Evolutionary conservation across 75 land plant genomes (phyloP), one percentile per base, ranked within the genome.

Genomic region (Gnetum montanum): DNA sequence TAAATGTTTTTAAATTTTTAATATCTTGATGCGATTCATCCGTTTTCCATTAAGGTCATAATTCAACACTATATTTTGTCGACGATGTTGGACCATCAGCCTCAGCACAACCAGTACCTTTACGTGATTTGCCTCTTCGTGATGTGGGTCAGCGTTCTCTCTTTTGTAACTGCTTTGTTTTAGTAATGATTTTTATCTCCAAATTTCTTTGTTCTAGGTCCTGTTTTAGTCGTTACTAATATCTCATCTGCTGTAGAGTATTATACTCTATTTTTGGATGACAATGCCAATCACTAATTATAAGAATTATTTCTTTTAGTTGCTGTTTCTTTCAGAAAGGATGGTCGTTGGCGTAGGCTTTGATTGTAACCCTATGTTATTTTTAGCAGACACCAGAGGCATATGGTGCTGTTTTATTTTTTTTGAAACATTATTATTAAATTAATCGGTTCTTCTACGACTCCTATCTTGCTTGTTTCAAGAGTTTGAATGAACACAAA

Each of bases 361-460:
- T 83, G 98, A 94, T 60, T 85, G 98, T 70, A 73, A 83, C 47
- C 98, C 98, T 20, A 82, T 94, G 96, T 72, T 90, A 25, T 94
- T 94, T 52, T 63, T 69, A 4, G 77, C 79, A 41, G 96, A 90
- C 66, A 74, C 72, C 60, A 83, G 56, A 22, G 98, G 98, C 50
- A 80, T 73, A 54, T 94, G 98, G 98, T 94, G 66, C 44, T 66
- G 24, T 11, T 34, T 31, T 20, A 2, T 24, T 61, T 23, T 60
- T 4, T n/a, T 26, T 28, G 29, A 20, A 10, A n/a, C n/a, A n/a
- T n/a, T n/a, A n/a, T n/a, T n/a, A n/a, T n/a, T n/a, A n/a, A n/a
- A n/a, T n/a, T n/a, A n/a, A n/a, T n/a, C n/a, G n/a, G n/a, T n/a
- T n/a, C n/a, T n/a, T n/a, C n/a, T n/a, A n/a, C n/a, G n/a, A n/a